Conservation (phyloP, 352 stramenopile species). For the Globisporangium carolinianum region DNA sequence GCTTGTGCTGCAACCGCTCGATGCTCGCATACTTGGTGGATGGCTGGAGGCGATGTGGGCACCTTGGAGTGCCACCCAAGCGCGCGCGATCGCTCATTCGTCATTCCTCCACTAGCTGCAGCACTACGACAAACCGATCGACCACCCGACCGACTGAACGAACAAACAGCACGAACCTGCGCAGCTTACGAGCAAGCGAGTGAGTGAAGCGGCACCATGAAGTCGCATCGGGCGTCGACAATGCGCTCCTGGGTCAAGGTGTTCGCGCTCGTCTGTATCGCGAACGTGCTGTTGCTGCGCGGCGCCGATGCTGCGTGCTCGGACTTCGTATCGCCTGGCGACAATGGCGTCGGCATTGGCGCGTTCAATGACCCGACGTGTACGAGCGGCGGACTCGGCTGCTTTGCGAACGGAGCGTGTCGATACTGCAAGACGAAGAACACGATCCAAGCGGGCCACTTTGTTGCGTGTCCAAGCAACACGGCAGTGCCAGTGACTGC, state of each 20-base stretch:
- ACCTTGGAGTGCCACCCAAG: neutral
- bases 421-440: slow-evolving; percentile 20
- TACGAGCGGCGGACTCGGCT: slow-evolving; percentile 15
- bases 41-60: no score
- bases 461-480: slow-evolving; percentile 5
- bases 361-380: slow-evolving; percentile 10
- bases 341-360: slow-evolving; percentile 7
- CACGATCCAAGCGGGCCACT: slow-evolving; percentile 12
- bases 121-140: neutral
- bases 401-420: slow-evolving; percentile 9
- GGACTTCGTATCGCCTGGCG: slow-evolving; percentile 3
- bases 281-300: neutral
- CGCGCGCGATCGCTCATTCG: neutral
- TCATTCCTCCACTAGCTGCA: slow-evolving; percentile 1
- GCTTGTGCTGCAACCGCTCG: no score
- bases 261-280: slow-evolving; percentile 1
- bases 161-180: no score
- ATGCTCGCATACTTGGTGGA: no score
- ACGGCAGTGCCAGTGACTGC: neutral
- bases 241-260: slow-evolving; percentile 8
- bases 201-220: neutral
- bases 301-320: slow-evolving; percentile 1
- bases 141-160: no score
- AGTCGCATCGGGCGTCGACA: slow-evolving; percentile 1
- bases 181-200: neutral